phyloP scores from a whole-genome alignment of 1,139 yeast species.

The Diutina siamensis region DNA sequence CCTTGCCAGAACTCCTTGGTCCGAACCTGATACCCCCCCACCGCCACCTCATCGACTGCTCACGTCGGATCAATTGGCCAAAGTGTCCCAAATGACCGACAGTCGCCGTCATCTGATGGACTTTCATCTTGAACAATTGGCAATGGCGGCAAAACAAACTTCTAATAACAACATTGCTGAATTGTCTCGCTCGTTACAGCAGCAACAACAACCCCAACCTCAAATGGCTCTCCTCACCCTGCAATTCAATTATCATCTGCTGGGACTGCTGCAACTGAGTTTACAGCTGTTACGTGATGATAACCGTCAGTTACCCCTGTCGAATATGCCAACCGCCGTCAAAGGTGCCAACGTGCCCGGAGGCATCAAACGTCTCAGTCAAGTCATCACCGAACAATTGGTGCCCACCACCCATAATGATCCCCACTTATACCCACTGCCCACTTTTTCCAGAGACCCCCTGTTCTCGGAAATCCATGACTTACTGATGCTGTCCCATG shows the following conservation, averaged over 20 bases:
- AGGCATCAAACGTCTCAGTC: conserved; percentile 35
- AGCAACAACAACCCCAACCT: conserved; percentile 16
- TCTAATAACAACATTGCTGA: conserved; percentile 25
- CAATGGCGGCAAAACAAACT: conserved; percentile 17
- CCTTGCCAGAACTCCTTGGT: neutral
- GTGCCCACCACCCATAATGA: conserved; percentile 15
- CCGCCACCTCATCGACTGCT: conserved; percentile 5
- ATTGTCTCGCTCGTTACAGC: conserved; percentile 15
- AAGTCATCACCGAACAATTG: conserved; percentile 25
- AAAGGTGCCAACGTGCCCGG: conserved; percentile 27
- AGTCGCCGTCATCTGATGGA: neutral
- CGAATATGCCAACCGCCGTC: conserved; percentile 13
- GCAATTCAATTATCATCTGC: conserved; percentile 22
- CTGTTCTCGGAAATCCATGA: neutral
- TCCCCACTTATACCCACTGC: conserved; percentile 6
- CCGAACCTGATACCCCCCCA: neutral
- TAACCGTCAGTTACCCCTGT: conserved; percentile 23
- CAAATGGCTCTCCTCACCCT: conserved; percentile 13
- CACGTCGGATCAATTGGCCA: neutral
- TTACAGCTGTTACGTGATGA: conserved; percentile 29
- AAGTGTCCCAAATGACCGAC: neutral
- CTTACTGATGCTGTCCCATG: neutral
- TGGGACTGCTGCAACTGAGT: conserved; percentile 35
- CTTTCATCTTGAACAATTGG: conserved; percentile 22
- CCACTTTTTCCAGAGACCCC: conserved; percentile 6